A percentile compares a stretch with the other conserved stretches of the same genome.
Evolutionary conservation across 768 basidiomycete species (phyloP).

Genomic region (Panaeolus cyanescens): DNA sequence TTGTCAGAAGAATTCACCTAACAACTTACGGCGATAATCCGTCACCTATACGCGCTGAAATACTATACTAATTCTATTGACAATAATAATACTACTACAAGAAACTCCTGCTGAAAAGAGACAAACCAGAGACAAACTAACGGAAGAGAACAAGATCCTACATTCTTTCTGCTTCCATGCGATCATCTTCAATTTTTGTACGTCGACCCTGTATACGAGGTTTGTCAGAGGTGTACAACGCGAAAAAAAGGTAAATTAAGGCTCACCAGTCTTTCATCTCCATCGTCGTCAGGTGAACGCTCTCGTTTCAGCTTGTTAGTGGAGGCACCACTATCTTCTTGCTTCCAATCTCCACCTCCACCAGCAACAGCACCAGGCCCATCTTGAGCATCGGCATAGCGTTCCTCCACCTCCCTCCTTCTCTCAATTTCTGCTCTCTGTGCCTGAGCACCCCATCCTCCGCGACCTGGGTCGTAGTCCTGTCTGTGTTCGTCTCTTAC

Average conservation of each 20-base stretch:
- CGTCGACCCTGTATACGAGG: constrained; percentile 50
- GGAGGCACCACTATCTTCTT: constrained; percentile 44
- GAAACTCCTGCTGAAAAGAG: not conserved
- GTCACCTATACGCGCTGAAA: constrained; percentile 21
- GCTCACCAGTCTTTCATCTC: constrained; percentile 51
- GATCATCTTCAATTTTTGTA: constrained; percentile 58
- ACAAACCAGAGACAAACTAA: not conserved
- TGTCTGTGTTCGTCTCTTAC: constrained; percentile 96
- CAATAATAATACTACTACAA: constrained; percentile 12
- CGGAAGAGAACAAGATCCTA: constrained; percentile 27
- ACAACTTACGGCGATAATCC: constrained; percentile 38
- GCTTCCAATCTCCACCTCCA: constrained; percentile 88
- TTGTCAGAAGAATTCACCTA: constrained; percentile 66
- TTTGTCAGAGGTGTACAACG: constrained; percentile 3
- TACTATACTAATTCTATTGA: constrained; percentile 43
- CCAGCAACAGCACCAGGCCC: constrained; percentile 80
- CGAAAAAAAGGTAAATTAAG: not conserved
- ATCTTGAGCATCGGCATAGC: constrained; percentile 80
- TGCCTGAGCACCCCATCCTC: constrained; percentile 91
- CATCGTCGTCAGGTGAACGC: constrained; percentile 81
- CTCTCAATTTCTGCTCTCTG: constrained; percentile 74
- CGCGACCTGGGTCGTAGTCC: constrained; percentile 96
- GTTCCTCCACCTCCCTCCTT: constrained; percentile 81
- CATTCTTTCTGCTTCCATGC: constrained; percentile 72
- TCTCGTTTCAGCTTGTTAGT: constrained; percentile 62